Base-by-base conservation (phyloP, 441 rosid genomes). In the Corymbia calophylla region DNA sequence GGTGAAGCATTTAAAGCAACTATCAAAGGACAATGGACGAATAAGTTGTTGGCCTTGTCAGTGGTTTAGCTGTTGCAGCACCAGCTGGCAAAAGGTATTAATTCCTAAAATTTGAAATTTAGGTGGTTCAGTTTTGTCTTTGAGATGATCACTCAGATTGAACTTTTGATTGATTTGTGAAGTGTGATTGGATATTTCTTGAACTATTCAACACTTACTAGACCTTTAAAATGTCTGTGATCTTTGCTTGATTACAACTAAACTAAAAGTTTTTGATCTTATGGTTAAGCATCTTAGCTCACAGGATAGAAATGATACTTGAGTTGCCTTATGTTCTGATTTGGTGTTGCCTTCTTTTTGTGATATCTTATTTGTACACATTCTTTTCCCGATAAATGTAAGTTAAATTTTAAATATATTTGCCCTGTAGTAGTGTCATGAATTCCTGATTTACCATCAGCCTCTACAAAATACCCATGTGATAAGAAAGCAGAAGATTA, bases 61-160 rank as follows among this genome's bases (percentile, higher is more conserved):
- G 89, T 97, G 97, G 96, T 95, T 95, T 91, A 90, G 89, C 94
- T 98, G 98, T 92, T 98, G 99, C 92, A 97, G 95, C 92, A 97
- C 96, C 94, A 98, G 95, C 93, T 98, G 99, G 99, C 98, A 97
- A 91, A 98, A 97, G 99, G 99, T 98, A 95, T 92, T 77, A 6
- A 77, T 91, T 93, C 89, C 87, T 77, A 87, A 39, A 91, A 88
- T 47, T 58, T 62, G 84, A 56, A 29, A 85, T 68, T 70, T 12
- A 44, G 84, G 51, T 44, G 53, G 51, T 77, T 44, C 84, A 6
- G 47, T 77, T 77, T 77, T 77, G 84, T 77, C 84, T 66, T 66
- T 44, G 53, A 44, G 51, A 77, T 77, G 18, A 77, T 23, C 5
- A 1, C 84, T 44, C n/a, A 7, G 84, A 77, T 44, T 77, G 84